phyloP scores from a whole-genome alignment of 2,329 filamentous ascomycete species.

The Microthyrium microscopicum region DNA sequence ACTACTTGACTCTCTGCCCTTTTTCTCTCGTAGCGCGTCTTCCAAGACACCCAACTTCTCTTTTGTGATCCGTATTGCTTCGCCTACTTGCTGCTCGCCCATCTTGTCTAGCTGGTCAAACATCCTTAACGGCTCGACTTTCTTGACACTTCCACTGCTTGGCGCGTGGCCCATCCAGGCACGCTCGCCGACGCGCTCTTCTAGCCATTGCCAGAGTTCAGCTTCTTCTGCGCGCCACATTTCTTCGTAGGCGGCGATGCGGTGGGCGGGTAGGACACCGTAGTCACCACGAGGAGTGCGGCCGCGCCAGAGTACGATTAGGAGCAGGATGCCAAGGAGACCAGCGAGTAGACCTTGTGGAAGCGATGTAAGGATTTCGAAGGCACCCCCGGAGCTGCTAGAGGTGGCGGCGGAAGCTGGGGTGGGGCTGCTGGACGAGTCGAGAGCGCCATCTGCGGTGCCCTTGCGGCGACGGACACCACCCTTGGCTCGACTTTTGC shows the following conservation, averaged over 20 bases:
- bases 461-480: conserved; percentile 13
- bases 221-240: conserved; percentile 81
- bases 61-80: conserved; percentile 74
- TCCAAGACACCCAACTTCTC: conserved; percentile 67
- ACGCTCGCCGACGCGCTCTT: conserved; percentile 53
- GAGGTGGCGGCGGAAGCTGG: background rate
- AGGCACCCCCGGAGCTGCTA: conserved; percentile 51
- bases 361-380: conserved; percentile 64
- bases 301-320: conserved; percentile 54
- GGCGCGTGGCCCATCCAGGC: conserved; percentile 16
- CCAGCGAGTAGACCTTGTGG: conserved; percentile 64
- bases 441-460: conserved; percentile 1
- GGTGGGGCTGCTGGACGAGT: background rate
- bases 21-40: conserved; percentile 46
- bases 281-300: conserved; percentile 14
- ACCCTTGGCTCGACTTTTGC: conserved; percentile 30
- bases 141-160: conserved; percentile 36
- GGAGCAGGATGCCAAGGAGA: conserved; percentile 54
- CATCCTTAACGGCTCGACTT: conserved; percentile 42
- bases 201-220: conserved; percentile 85
- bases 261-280: conserved; percentile 30
- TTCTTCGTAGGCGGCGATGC: conserved; percentile 75
- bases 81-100: conserved; percentile 55
- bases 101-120: conserved; percentile 45
- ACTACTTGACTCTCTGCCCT: no score